Percentiles rank a stretch among this genome's conserved stretches.
Conservation (phyloP, 2,329 filamentous ascomycete genomes). For the Trichoderma sp. region DNA sequence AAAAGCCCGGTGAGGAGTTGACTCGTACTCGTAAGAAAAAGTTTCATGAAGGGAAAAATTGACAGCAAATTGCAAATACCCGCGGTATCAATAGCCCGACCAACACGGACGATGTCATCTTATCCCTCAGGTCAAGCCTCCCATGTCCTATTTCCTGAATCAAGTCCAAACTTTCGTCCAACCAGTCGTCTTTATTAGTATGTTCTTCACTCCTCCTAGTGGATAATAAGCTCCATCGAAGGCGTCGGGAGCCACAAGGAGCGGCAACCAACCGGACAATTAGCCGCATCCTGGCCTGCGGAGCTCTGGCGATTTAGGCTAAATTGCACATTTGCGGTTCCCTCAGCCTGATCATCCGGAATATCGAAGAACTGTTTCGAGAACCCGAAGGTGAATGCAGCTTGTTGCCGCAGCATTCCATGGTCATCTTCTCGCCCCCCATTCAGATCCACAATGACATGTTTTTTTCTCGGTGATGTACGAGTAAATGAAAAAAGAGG, state of each 20-base stretch:
- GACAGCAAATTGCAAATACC: constrained; percentile 2
- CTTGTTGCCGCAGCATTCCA: background rate
- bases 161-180: constrained; percentile 3
- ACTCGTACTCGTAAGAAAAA: background rate
- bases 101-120: background rate
- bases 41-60: background rate
- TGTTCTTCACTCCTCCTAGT: background rate
- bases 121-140: background rate
- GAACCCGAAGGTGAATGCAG: background rate
- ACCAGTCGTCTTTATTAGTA: background rate
- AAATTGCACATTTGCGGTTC: background rate
- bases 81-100: background rate
- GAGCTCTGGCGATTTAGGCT: constrained; percentile 7
- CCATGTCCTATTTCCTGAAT: background rate
- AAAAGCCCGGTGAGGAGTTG: background rate
- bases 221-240: background rate
- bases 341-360: constrained; percentile 19
- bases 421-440: background rate
- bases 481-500: background rate
- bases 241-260: background rate
- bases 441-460: constrained; percentile 8
- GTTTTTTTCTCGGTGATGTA: background rate
- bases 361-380: constrained; percentile 9
- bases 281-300: constrained; percentile 16
- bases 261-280: constrained; percentile 21